A percentile compares a stretch with the other conserved stretches of the same genome.
These are phyloP conservation scores for Elaeagnus macrophylla DNA, from an alignment of 306 rosid species.

Conservation along the genomic window DNA sequence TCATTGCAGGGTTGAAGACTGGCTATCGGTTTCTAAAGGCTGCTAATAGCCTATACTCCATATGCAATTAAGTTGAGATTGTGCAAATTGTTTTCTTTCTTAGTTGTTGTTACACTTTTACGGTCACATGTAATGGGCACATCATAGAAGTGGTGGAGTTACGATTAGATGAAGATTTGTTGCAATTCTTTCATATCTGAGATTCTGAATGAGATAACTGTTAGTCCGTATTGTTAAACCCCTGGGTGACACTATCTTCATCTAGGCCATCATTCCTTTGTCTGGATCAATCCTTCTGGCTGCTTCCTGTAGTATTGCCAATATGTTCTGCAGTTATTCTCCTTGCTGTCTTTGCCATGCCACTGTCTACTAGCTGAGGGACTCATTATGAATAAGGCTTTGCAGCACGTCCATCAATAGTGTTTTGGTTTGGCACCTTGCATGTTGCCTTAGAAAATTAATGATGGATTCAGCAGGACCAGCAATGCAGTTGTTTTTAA, in stretches of 20 bases:
- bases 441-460: conserved; percentile 50
- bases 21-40: conserved; percentile 38
- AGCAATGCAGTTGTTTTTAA: conserved; percentile 27
- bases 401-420: conserved; percentile 57
- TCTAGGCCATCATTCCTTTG: conserved; percentile 26
- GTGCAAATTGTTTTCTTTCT: conserved; percentile 32
- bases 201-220: conserved; percentile 49
- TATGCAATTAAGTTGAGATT: conserved; percentile 33
- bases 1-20: conserved; percentile 52
- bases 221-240: conserved; percentile 23
- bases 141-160: conserved; percentile 20
- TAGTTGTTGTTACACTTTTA: conserved; percentile 28
- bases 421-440: conserved; percentile 46
- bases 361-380: conserved; percentile 30
- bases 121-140: conserved; percentile 43
- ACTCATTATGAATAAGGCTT: conserved; percentile 60
- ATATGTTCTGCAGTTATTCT: conserved; percentile 50
- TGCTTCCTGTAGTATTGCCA: conserved; percentile 33
- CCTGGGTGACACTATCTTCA: conserved; percentile 31
- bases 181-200: conserved; percentile 25
- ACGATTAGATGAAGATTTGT: conserved; percentile 33
- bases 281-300: conserved; percentile 28
- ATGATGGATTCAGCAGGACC: conserved; percentile 54
- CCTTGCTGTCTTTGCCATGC: conserved; percentile 28
- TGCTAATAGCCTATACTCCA: conserved; percentile 37